phyloP scores from a whole-genome alignment of 1,284 basidiomycete species.

The Inonotus hispidus region DNA sequence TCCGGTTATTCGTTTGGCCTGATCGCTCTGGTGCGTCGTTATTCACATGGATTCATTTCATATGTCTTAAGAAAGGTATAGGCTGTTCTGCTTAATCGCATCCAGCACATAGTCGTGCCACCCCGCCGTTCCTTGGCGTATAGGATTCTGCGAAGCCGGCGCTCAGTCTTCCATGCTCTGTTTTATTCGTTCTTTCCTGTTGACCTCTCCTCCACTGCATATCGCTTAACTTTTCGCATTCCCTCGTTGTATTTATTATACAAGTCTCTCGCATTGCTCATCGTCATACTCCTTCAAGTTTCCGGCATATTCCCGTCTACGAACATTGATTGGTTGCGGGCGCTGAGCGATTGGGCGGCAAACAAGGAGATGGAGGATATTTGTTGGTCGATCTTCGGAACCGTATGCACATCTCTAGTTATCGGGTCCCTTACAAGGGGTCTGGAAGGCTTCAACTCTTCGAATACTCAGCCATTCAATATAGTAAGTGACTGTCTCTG shows the following conservation, averaged over 20 bases:
- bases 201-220: constrained; percentile 51
- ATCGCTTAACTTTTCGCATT: constrained; percentile 52
- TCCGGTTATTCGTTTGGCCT: constrained; percentile 64
- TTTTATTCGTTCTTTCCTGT: constrained; percentile 50
- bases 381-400: constrained; percentile 66
- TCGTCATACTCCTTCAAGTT: constrained; percentile 51
- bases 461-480: constrained; percentile 57
- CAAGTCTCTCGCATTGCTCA: constrained; percentile 52
- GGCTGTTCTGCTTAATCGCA: constrained; percentile 64
- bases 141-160: constrained; percentile 24
- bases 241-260: constrained; percentile 57
- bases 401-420: constrained; percentile 58
- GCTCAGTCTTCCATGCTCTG: constrained; percentile 28
- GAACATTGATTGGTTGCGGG: constrained; percentile 28
- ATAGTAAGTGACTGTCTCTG: constrained; percentile 39
- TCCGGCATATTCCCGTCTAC: constrained; percentile 35
- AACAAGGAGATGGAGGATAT: constrained; percentile 52
- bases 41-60: not conserved
- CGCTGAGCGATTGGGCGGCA: constrained; percentile 42
- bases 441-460: constrained; percentile 51
- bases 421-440: constrained; percentile 61
- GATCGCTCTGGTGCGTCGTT: constrained; percentile 50
- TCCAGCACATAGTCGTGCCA: constrained; percentile 71
- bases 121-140: constrained; percentile 39
- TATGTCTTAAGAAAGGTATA: constrained; percentile 27